Evolutionary conservation across 1,139 yeast genomes (phyloP), one percentile per base, ranked within the genome.

Genomic region (Taphrina pruni): DNA sequence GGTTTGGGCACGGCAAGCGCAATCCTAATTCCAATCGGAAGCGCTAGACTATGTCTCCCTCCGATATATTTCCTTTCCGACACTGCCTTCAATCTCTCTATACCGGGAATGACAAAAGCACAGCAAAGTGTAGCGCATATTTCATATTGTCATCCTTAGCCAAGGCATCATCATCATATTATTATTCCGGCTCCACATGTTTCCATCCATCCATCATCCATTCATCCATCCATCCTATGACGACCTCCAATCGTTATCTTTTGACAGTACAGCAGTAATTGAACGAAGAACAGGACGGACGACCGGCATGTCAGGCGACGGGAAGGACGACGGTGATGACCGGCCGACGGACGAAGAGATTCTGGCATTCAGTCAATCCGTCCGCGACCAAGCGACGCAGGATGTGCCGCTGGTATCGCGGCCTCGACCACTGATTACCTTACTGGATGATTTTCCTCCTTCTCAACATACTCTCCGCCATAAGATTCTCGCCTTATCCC

Each of bases 1-100:
- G 55, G 61, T 46, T 35, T n/a, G 67, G 67, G 8, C 67, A 64
- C 55, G 67, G 67, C 38, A 64, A 64, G 56, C 14, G 67, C 20
- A 64, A 64, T 20, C 38, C 54, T 35, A 64, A 64, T 20, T 54
- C 67, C 36, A 64, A 64, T 26, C 26, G 56, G 48, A 54, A 55
- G 67, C 46, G 67, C 17, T 17, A 17, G 17, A 17, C 17, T 17
- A 17, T 17, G 17, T 17, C 17, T 17, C 17, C 17, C 17, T 17
- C 17, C 17, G 17, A 17, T 17, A 17, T 17, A 17, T 17, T 17
- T 17, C 17, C 17, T 17, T 17, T 17, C 17, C 17, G 17, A 17
- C 17, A 17, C 17, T 17, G 17, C 17, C 0, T 17, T 17, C 17
- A 17, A 17, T 17, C 17, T 17, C 17, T 17, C 17, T 17, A 17